Conservation (phyloP, 495 filamentous ascomycete species). For the Rostrohypoxylon terebratum region DNA sequence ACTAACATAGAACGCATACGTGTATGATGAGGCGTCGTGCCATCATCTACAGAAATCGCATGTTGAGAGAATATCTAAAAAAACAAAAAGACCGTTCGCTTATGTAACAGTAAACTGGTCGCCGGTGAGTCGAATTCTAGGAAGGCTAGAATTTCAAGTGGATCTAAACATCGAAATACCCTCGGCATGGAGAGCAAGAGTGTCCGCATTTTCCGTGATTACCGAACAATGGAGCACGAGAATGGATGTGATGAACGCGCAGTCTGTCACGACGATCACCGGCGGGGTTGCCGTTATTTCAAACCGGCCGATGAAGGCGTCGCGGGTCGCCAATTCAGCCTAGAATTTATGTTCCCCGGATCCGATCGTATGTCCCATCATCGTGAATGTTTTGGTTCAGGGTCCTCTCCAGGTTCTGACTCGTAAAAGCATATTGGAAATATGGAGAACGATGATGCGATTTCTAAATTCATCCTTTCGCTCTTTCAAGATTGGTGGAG, state of each 20-base stretch:
- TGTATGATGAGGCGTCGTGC: not conserved
- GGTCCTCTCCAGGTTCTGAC: not conserved
- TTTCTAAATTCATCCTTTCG: not conserved
- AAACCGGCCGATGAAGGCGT: not conserved
- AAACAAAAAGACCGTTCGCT: not conserved
- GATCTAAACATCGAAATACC: not conserved
- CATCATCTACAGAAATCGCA: conserved; percentile 10
- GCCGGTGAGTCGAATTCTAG: not conserved
- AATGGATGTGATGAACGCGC: not conserved
- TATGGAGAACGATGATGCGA: not conserved
- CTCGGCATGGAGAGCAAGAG: not conserved
- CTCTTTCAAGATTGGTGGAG: not conserved
- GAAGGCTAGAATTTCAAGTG: not conserved
- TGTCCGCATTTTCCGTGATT: not conserved
- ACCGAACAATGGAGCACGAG: not conserved
- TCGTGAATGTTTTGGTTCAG: not conserved
- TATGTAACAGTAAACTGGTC: not conserved
- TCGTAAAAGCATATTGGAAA: not conserved
- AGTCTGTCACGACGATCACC: not conserved
- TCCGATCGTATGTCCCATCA: not conserved
- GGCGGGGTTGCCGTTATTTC: not conserved
- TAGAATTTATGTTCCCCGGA: not conserved
- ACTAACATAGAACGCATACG: not conserved
- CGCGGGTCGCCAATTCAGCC: not conserved
- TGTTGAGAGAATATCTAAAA: not conserved